Evolutionary conservation across 768 basidiomycete genomes (phyloP), one percentile per base, ranked within the genome.

Genomic region (Tylopilus plumbeoviolaceoides): DNA sequence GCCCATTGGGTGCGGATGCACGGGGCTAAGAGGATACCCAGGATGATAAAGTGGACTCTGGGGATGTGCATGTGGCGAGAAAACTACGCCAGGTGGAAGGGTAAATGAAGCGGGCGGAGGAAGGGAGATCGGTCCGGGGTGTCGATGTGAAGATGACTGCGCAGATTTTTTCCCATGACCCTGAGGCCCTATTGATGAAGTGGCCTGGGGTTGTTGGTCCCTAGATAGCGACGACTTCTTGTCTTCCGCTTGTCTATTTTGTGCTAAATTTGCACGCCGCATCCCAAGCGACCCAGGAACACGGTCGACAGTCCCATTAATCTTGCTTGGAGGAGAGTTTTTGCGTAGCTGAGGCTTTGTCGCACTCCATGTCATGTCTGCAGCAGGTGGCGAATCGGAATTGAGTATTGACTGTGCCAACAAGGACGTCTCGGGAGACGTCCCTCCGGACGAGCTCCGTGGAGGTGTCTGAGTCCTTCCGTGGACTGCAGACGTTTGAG

Each of bases 71-170:
- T 71, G 64, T 23, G 67, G 63, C 10, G 75, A 69, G 33, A 71
- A 63, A 15, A 67, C 61, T 11, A 62, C 63, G 8, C 68, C 63
- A 5, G 70, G 70, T 0, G 78, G 68, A 54, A 79, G 76, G 4
- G 74, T 69, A 28, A 76, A 75, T 15, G 71, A 64, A 21, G 74
- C 77, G 1, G 78, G 83, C 1, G 83, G 87, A 28, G 83, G 89
- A 28, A 85, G 77, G 2, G 82, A 68, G 47, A 90, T 89, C 2
- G 81, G 82, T 1, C 86, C 87, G 1, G 88, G 88, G 57, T 85
- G 87, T 43, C 83, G 76, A 36, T 74, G 75, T 7, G 38, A 38
- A 51, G 56, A 55, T 23, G 64, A 53, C 21, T 65, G 61, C 4
- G 52, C 27, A 4, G 59, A 38, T 47, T 57, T 64, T 55, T 57